These are phyloP conservation scores for Colletotrichum agaves DNA, from an alignment of 2,329 filamentous ascomycete species.

Conservation along the genomic window DNA sequence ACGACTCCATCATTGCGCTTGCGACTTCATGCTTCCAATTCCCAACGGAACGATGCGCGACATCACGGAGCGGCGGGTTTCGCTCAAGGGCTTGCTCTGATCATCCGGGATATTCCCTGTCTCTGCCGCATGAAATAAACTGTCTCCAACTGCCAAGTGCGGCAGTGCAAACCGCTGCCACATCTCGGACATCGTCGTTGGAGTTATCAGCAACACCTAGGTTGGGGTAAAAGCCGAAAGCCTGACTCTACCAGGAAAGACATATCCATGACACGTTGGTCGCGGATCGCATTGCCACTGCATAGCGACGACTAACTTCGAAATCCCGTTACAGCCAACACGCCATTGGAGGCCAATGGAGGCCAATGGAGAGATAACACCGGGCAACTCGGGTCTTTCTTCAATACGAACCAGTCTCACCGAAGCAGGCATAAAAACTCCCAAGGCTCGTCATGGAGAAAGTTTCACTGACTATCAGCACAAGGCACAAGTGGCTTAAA, in stretches of 20 bases:
- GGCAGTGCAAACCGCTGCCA: background rate
- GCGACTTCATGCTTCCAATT: no score
- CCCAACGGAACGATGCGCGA: no score
- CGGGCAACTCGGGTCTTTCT: no score
- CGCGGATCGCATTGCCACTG: background rate
- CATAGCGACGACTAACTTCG: background rate
- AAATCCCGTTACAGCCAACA: no score
- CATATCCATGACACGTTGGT: background rate
- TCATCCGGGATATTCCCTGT: background rate
- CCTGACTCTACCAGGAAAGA: background rate
- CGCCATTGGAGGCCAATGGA: no score
- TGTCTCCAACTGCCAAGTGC: background rate
- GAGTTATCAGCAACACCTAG: background rate
- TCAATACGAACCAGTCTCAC: no score
- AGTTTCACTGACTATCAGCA: no score
- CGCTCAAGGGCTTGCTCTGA: background rate
- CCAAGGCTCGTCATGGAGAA: no score
- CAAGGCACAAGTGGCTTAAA: background rate
- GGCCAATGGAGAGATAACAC: no score
- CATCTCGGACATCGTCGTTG: background rate
- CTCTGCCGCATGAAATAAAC: background rate
- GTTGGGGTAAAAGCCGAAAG: conserved; percentile 6
- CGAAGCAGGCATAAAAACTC: no score
- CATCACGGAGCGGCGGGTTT: background rate
- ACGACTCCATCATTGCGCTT: no score